Base-by-base conservation (phyloP, 306 rosid species). In the Morella rubra region DNA sequence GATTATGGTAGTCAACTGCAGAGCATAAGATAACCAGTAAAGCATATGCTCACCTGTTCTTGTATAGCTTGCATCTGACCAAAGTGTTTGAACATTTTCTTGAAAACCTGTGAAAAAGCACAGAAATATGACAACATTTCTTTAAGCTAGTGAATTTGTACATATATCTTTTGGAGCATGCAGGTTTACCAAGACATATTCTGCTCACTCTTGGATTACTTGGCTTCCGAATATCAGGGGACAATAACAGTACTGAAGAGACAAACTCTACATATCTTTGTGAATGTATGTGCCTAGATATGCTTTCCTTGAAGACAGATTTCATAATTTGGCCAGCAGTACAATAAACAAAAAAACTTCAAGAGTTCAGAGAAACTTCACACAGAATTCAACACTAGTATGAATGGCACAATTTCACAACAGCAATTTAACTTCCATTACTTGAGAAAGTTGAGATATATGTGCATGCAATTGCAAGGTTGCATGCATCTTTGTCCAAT, bases 31-130 rank as follows among this genome's bases (percentile, higher is more conserved):
- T 49, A 60, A 60, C 72, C 70, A 18, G 71, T 7, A 44, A 67
- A 60, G 47, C 49, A 73, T 47, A 72, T 58, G 24, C 70, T 72
- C 81, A 92, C 97, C 93, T 92, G 98, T 79, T 90, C 97, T 75
- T 90, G 93, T 71, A 95, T 84, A 68, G 77, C 85, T 73, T 89
- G 96, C 95, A 95, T 83, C 81, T 84, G 91, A 73, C 84, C 62
- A 58, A 77, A 79, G 81, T 86, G 96, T 82, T 94, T 94, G 14
- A 79, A 82, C 91, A 95, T 76, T 86, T 90, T 95, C 86, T 87
- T 92, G 40, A 69, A 42, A 62, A 85, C 93, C 98, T 95, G 89
- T 61, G 62, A 73, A 79, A 61, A 77, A 76, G 4, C 12, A 74
- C 4, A 50, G 18, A 45, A 72, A 54, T 22, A 76, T 42, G 20